Evolutionary conservation across 495 filamentous ascomycete species (phyloP).

Genomic region (Aspergillus nidulans): DNA sequence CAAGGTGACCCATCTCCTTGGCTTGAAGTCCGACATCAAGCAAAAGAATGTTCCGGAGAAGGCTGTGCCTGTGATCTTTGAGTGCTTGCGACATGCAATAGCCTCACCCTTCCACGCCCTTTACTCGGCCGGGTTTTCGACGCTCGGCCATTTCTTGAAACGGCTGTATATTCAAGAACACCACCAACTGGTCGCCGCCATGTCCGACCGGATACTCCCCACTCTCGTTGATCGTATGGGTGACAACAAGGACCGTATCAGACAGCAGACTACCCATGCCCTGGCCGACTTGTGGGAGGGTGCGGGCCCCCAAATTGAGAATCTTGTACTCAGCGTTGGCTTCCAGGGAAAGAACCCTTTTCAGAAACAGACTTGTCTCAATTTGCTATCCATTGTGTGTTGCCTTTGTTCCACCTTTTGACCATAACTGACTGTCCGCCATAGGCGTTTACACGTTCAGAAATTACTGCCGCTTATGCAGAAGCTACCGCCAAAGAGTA

Average conservation of each 20-base stretch:
- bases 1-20: constrained; percentile 65
- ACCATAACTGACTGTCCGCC: constrained; percentile 16
- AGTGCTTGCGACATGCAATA: constrained; percentile 64
- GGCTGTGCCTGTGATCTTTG: constrained; percentile 68
- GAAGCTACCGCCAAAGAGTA: constrained; percentile 57
- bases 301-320: constrained; percentile 67
- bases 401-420: constrained; percentile 9
- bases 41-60: constrained; percentile 75
- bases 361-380: constrained; percentile 76
- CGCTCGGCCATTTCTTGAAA: constrained; percentile 78
- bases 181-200: constrained; percentile 59
- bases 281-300: constrained; percentile 67
- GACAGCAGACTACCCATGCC: constrained; percentile 63
- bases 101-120: constrained; percentile 62
- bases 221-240: constrained; percentile 80
- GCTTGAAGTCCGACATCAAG: constrained; percentile 81
- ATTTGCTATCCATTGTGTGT: constrained; percentile 70
- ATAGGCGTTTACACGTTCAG: constrained; percentile 67
- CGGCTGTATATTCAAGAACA: constrained; percentile 78
- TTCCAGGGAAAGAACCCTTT: constrained; percentile 74
- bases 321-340: constrained; percentile 69
- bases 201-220: constrained; percentile 60
- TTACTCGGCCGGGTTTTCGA: constrained; percentile 71
- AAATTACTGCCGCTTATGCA: constrained; percentile 49
- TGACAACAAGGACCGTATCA: constrained; percentile 79